These are phyloP conservation scores for Mortierella hygrophila DNA, from an alignment of 192 early-diverging fungal species.

Conservation along the genomic window DNA sequence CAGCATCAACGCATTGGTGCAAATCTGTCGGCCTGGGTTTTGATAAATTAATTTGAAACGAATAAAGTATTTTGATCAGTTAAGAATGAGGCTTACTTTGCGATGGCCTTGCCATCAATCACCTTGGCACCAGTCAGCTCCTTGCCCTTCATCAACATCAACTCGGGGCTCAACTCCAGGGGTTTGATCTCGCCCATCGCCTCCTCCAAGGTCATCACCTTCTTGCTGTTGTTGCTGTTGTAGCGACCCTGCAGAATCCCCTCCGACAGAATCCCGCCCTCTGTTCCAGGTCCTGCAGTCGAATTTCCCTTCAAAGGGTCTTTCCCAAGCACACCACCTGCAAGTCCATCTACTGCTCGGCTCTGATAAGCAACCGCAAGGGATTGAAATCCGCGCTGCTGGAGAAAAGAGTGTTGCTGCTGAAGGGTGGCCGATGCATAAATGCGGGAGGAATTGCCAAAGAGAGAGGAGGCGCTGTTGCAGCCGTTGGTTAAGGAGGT, in stretches of 20 bases:
- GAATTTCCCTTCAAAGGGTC: constrained; percentile 12
- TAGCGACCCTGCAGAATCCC: constrained; percentile 18
- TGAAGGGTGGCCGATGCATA: neutral
- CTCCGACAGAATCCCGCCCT: constrained; percentile 19
- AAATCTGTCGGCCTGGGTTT: neutral
- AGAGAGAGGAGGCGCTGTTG: neutral
- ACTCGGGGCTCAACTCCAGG: constrained; percentile 41
- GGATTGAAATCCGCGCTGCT: constrained; percentile 37
- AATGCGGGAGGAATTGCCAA: neutral
- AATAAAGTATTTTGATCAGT: neutral
- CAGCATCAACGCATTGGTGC: neutral
- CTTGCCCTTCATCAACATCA: constrained; percentile 21
- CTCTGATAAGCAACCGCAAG: constrained; percentile 13
- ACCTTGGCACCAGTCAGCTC: constrained; percentile 58
- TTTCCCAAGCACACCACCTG: constrained; percentile 7
- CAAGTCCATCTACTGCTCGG: constrained; percentile 36
- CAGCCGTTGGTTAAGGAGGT: neutral
- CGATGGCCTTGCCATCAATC: constrained; percentile 86
- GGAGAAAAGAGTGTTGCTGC: neutral
- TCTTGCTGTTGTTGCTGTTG: constrained; percentile 10
- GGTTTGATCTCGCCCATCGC: constrained; percentile 51
- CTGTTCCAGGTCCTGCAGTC: neutral
- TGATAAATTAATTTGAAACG: neutral
- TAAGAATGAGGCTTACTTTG: constrained; percentile 67
- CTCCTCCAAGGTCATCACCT: constrained; percentile 39